These are phyloP conservation scores for Colletotrichum sp. DNA, from an alignment of 2,329 filamentous ascomycete species.

Conservation along the genomic window DNA sequence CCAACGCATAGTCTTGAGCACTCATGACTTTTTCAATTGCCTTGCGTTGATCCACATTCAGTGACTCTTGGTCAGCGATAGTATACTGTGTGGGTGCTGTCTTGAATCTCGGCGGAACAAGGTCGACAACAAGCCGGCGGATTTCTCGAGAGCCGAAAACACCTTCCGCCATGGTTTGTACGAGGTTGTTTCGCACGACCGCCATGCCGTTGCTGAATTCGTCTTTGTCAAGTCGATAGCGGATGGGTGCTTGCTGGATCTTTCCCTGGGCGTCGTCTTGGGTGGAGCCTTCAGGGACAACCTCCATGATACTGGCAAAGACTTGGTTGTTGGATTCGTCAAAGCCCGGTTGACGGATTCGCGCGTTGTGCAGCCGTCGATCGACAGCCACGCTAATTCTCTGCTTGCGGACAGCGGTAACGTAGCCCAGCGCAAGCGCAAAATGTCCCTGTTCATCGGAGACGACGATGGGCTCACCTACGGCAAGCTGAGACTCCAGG, in stretches of 20 bases:
- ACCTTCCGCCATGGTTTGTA: conserved; percentile 87
- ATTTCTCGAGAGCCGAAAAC: conserved; percentile 74
- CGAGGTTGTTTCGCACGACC: conserved; percentile 88
- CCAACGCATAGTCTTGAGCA: conserved; percentile 93
- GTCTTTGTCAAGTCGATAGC: conserved; percentile 93
- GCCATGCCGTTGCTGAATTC: conserved; percentile 99
- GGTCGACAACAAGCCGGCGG: conserved; percentile 80
- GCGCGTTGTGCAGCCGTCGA: conserved; percentile 84
- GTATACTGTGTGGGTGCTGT: conserved; percentile 65
- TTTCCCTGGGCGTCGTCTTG: conserved; percentile 57
- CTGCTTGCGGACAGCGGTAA: conserved; percentile 76
- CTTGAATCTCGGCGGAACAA: conserved; percentile 76
- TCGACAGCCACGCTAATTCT: conserved; percentile 90
- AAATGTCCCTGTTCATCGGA: conserved; percentile 96
- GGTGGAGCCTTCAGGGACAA: conserved; percentile 61
- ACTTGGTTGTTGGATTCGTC: conserved; percentile 79
- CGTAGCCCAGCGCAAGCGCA: conserved; percentile 90
- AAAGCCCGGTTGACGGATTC: conserved; percentile 78
- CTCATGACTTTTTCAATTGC: conserved; percentile 97
- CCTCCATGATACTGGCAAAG: conserved; percentile 92
- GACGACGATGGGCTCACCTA: conserved; percentile 93
- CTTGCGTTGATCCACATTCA: conserved; percentile 86
- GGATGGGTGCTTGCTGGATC: conserved; percentile 59
- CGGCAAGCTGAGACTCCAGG: conserved; percentile 83
- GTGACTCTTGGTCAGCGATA: conserved; percentile 64